Evolutionary conservation across 1,284 basidiomycete species (phyloP).

Genomic region (Hortiboletus rubellus): DNA sequence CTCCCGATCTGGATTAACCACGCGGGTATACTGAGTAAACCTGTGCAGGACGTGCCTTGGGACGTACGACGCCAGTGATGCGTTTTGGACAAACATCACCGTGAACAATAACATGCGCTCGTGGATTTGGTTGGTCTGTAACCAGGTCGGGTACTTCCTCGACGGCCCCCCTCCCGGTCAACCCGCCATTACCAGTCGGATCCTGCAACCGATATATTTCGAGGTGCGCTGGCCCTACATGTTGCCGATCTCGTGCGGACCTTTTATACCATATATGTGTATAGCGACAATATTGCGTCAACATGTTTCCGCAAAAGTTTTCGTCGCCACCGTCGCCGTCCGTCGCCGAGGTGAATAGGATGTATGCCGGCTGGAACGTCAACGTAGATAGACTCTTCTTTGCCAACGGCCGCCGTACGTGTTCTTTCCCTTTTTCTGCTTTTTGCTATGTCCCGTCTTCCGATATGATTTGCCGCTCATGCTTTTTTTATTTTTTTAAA

Average conservation of each 20-base stretch:
- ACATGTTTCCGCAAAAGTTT: constrained; percentile 60
- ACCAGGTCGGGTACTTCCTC: constrained; percentile 65
- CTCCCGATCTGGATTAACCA: not conserved
- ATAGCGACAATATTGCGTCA: constrained; percentile 59
- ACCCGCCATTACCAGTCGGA: constrained; percentile 58
- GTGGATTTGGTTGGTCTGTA: constrained; percentile 58
- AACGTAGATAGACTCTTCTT: constrained; percentile 61
- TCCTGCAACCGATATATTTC: constrained; percentile 59
- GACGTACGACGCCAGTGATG: constrained; percentile 41
- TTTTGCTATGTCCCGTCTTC: no score
- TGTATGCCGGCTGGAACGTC: constrained; percentile 65
- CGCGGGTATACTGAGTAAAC: not conserved
- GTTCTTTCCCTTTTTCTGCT: not conserved
- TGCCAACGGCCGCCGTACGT: constrained; percentile 64
- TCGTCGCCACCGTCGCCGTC: constrained; percentile 40
- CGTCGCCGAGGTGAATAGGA: constrained; percentile 44
- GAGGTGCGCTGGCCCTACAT: constrained; percentile 41
- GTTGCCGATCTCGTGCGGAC: not conserved
- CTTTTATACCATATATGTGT: not conserved
- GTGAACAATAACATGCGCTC: constrained; percentile 44
- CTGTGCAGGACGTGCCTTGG: constrained; percentile 44
- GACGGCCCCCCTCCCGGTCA: constrained; percentile 54
- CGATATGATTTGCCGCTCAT: not conserved
- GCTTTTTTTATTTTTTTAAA: no score
- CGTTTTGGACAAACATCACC: constrained; percentile 42